Conservation (phyloP, 805 yeast genomes). For the Kazachstania taianensis region DNA sequence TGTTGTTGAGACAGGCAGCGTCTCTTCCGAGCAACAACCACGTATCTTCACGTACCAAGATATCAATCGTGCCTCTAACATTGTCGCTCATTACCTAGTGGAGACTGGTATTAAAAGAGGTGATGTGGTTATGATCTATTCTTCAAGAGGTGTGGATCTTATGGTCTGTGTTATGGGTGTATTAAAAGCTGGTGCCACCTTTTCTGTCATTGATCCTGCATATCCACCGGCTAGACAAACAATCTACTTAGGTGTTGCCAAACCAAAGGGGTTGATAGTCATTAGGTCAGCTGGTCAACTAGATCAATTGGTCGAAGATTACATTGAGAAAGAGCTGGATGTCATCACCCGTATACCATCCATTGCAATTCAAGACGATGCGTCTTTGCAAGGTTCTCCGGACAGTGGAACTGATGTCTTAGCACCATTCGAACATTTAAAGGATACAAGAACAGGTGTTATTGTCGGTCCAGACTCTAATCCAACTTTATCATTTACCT, state of each 20-base stretch:
- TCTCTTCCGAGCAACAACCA: conserved; percentile 43
- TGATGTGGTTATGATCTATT: conserved; percentile 95
- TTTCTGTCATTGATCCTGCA: conserved; percentile 97
- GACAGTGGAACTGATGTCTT: conserved; percentile 39
- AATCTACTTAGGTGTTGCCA: conserved; percentile 83
- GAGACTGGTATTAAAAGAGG: conserved; percentile 76
- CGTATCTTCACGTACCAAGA: conserved; percentile 77
- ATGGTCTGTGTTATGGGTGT: conserved; percentile 98
- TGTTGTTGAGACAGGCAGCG: conserved; percentile 75
- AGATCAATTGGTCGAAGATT: conserved; percentile 68
- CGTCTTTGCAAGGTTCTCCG: conserved; percentile 49
- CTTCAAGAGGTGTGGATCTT: conserved; percentile 93
- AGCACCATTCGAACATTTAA: conserved; percentile 34
- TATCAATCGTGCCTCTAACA: conserved; percentile 85
- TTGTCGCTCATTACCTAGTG: conserved; percentile 82
- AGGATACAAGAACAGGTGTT: conserved; percentile 66
- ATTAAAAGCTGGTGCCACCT: conserved; percentile 96
- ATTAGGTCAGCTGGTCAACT: conserved; percentile 82
- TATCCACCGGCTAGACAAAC: conserved; percentile 98
- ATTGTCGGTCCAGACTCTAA: conserved; percentile 95
- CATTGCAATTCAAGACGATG: conserved; percentile 68
- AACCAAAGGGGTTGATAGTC: conserved; percentile 84
- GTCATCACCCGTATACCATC: conserved; percentile 68
- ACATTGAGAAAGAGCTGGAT: conserved; percentile 60
- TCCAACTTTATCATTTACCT: conserved; percentile 92